Conservation (phyloP, 106 monocot species). For the Apostasia shenzhenica region DNA sequence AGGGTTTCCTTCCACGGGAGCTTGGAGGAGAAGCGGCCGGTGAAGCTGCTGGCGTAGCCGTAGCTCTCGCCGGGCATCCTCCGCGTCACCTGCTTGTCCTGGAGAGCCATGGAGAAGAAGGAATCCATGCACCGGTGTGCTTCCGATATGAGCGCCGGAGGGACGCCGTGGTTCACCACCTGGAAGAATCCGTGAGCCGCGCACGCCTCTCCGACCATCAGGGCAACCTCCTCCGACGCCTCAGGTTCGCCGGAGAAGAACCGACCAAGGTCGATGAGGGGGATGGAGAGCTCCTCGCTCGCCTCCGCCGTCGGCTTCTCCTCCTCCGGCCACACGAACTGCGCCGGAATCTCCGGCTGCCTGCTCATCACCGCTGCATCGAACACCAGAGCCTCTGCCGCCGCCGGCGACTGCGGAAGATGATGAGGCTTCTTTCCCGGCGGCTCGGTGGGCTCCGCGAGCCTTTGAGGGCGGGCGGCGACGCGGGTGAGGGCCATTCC, state of each 20-base stretch:
- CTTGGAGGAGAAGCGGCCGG: slow-evolving; percentile 70
- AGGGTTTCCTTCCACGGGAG: slow-evolving; percentile 96
- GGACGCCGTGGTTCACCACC: slow-evolving; percentile 82
- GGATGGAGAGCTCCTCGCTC: slow-evolving; percentile 45
- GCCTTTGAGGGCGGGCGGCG: too few relatives aligned
- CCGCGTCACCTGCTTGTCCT: slow-evolving; percentile 63
- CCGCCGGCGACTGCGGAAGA: neutral
- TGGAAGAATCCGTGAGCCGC: slow-evolving; percentile 84
- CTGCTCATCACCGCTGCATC: slow-evolving; percentile 39
- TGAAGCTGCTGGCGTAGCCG: slow-evolving; percentile 95
- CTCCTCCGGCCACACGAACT: slow-evolving; percentile 68
- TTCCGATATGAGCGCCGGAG: slow-evolving; percentile 31
- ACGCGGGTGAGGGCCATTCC: too few relatives aligned
- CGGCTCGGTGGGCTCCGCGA: too few relatives aligned
- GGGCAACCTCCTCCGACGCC: slow-evolving; percentile 11
- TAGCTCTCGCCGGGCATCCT: slow-evolving; percentile 56
- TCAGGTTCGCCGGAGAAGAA: slow-evolving; percentile 18
- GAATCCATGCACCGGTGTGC: slow-evolving; percentile 48
- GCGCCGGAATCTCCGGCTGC: slow-evolving; percentile 33
- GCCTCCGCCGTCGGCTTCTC: slow-evolving; percentile 48
- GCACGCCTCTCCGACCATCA: slow-evolving; percentile 48
- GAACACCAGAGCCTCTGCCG: slow-evolving; percentile 16
- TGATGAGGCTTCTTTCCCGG: too few relatives aligned
- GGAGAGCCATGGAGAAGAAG: slow-evolving; percentile 73
- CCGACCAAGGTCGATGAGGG: slow-evolving; percentile 52